phyloP scores from a whole-genome alignment of 2,329 filamentous ascomycete species.

The Periglandula ipomoeae region DNA sequence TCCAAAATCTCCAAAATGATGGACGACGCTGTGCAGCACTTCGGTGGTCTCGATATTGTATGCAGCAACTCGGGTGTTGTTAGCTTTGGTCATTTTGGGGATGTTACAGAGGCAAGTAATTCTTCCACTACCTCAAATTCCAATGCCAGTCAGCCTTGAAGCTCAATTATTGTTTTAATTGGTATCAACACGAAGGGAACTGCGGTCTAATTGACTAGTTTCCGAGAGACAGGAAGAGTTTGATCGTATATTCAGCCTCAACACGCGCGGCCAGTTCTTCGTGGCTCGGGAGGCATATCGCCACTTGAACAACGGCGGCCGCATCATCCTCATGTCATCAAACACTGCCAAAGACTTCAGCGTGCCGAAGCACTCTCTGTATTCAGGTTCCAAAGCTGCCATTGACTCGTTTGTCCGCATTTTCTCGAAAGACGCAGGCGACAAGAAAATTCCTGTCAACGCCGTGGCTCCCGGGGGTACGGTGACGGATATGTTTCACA shows the following conservation, averaged over 20 bases:
- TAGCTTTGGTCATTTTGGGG: constrained; percentile 58
- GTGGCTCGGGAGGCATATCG: constrained; percentile 63
- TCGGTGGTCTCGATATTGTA: constrained; percentile 60
- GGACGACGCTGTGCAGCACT: constrained; percentile 51
- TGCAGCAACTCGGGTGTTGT: constrained; percentile 63
- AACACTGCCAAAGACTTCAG: constrained; percentile 60
- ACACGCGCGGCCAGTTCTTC: constrained; percentile 63
- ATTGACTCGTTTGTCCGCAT: constrained; percentile 69
- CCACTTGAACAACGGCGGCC: constrained; percentile 56
- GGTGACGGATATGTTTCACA: constrained; percentile 53
- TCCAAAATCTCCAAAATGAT: constrained; percentile 55
- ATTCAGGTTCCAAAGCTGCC: constrained; percentile 67
- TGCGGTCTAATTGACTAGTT: too few species aligned
- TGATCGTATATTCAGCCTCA: constrained; percentile 61
- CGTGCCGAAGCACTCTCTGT: constrained; percentile 63
- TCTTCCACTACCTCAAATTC: too few species aligned
- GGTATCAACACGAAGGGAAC: too few species aligned
- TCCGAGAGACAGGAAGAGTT: too few species aligned
- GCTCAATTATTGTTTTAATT: too few species aligned
- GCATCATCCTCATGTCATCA: constrained; percentile 64
- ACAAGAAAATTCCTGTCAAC: constrained; percentile 60
- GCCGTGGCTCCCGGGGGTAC: constrained; percentile 58
- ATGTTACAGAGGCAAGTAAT: constrained; percentile 59
- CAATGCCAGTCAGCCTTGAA: too few species aligned
- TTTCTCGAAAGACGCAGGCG: constrained; percentile 62